These are phyloP conservation scores for Candolleomyces efflorescens DNA, from an alignment of 768 basidiomycete species.

Conservation along the genomic window DNA sequence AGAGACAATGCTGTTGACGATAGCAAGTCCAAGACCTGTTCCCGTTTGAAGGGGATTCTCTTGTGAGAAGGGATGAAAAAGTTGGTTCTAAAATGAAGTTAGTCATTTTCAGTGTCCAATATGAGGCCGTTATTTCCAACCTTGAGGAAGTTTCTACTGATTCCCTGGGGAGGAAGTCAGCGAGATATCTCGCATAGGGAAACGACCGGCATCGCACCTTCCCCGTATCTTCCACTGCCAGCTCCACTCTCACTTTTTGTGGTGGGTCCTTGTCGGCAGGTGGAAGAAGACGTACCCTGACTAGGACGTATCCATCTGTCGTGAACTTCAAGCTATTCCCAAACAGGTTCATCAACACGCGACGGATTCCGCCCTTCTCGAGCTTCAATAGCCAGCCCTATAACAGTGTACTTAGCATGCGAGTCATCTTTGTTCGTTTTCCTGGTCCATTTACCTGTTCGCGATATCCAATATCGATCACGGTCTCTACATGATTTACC, in stretches of 20 bases:
- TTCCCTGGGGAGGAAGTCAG: slow-evolving; percentile 47
- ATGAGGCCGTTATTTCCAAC: slow-evolving; percentile 27
- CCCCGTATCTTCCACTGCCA: slow-evolving; percentile 85
- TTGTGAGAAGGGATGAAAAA: slow-evolving; percentile 97
- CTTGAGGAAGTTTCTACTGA: slow-evolving; percentile 90
- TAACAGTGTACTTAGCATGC: background rate
- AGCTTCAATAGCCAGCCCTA: slow-evolving; percentile 86
- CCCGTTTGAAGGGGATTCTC: slow-evolving; percentile 93
- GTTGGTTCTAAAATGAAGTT: slow-evolving; percentile 59
- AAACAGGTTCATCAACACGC: slow-evolving; percentile 92
- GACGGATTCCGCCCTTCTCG: slow-evolving; percentile 89
- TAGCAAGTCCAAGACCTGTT: slow-evolving; percentile 91
- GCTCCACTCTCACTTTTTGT: slow-evolving; percentile 69
- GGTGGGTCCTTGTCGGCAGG: slow-evolving; percentile 47
- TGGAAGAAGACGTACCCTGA: slow-evolving; percentile 73
- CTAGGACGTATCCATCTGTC: slow-evolving; percentile 79
- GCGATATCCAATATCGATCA: slow-evolving; percentile 79
- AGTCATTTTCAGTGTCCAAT: background rate
- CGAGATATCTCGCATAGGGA: background rate
- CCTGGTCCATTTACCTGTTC: too few relatives aligned
- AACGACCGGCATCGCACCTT: slow-evolving; percentile 45
- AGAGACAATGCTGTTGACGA: slow-evolving; percentile 88
- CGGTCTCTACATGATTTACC: slow-evolving; percentile 70
- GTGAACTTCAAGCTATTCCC: slow-evolving; percentile 95
- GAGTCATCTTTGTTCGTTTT: too few relatives aligned